Evolutionary conservation across 495 filamentous ascomycete species (phyloP), one percentile per base, ranked within the genome.

Genomic region (Neurospora sp.): DNA sequence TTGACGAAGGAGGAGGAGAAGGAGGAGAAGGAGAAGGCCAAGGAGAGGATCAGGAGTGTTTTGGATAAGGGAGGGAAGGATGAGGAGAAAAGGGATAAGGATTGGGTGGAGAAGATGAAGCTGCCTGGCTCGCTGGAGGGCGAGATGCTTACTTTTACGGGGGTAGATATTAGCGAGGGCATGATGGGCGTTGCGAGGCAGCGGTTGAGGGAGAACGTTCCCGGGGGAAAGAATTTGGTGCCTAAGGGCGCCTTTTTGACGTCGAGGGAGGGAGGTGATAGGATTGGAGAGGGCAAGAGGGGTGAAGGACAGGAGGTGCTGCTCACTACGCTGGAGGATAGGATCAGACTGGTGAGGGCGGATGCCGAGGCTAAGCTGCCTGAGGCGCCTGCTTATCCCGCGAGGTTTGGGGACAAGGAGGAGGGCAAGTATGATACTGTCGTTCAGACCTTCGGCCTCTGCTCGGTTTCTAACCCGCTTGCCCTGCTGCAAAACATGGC

Each of bases 391-490:
- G 39, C 74, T 71, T 73, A 70, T 74, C 76, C 74, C 72, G 7
- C 27, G 70, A 54, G 35, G 72, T 69, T 39, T 5, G 41, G 39
- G 41, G 35, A 49, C 14, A 74, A 72, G n/a, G 39, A 38, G 16
- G 44, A 74, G 37, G 20, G 10, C 23, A 62, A 85, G 77, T 99
- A 92, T 82, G 94, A 98, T 83, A 97, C 93, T 2, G 85, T 98
- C 41, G 79, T 99, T 69, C 94, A 98, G 81, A 96, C 93, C 16
- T 97, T 98, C 89, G 95, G 94, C 1, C 83, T 98, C 6, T 99
- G 96, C 84, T 95, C 92, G 70, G 95, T 94, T 62, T 83, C 85
- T 5, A 89, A 92, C 75, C 96, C 95, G 16, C 88, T 88, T 18
- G 84, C 80, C 12, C 86, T 96, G 69, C 84, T 98, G 71, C 82